A percentile compares a stretch with the other conserved stretches of the same genome.
Evolutionary conservation across 2,329 filamentous ascomycete species (phyloP).

Genomic region (Sporothrix pallida): DNA sequence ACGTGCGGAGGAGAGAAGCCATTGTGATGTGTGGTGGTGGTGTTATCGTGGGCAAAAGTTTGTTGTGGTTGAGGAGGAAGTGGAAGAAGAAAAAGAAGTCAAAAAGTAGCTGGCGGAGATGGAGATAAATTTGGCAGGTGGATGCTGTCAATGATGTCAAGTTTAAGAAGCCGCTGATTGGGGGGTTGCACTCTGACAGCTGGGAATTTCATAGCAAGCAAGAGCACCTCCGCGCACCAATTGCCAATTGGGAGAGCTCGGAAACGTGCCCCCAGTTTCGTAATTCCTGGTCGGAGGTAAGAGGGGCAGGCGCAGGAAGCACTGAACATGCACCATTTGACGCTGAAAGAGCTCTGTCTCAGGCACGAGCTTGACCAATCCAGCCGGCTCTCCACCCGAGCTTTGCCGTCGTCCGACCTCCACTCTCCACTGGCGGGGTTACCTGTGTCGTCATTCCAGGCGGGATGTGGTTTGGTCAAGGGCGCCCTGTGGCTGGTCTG

Average conservation of each 20-base stretch:
- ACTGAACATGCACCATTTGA: too few relatives aligned
- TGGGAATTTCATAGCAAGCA: not conserved
- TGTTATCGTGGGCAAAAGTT: not conserved
- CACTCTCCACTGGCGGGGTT: not conserved
- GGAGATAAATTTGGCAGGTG: not conserved
- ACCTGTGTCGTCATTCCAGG: constrained; percentile 32
- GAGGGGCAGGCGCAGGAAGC: not conserved
- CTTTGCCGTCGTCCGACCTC: constrained; percentile 29
- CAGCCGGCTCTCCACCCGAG: constrained; percentile 34
- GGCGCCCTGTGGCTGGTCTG: not conserved
- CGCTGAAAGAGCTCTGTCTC: not conserved
- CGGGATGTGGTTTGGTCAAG: too few relatives aligned
- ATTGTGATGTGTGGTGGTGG: constrained; percentile 20
- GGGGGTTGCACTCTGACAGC: not conserved
- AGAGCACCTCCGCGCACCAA: not conserved
- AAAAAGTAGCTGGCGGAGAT: not conserved
- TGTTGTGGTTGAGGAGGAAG: not conserved
- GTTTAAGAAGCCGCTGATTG: not conserved
- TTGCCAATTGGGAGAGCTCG: constrained; percentile 30
- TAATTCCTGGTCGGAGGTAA: constrained; percentile 30
- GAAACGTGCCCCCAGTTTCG: constrained; percentile 20
- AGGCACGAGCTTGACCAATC: constrained; percentile 26
- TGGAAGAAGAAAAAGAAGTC: not conserved
- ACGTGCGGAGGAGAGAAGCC: constrained; percentile 51
- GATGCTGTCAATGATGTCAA: constrained; percentile 24